These are phyloP conservation scores for Suillus clintonianus DNA, from an alignment of 768 basidiomycete species.

Conservation along the genomic window DNA sequence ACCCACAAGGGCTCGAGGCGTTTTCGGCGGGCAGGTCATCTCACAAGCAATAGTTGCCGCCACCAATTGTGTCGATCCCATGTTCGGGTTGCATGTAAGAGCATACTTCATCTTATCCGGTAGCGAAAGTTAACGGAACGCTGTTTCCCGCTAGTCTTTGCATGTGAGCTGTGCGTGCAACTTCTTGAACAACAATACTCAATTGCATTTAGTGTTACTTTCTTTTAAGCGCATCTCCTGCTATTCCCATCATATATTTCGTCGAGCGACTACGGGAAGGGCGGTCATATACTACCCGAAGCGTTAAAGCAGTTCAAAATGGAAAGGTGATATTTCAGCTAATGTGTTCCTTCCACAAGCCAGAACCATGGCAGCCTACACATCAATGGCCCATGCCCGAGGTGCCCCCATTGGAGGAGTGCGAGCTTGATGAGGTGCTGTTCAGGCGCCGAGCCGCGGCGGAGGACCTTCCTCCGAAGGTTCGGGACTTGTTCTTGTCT, in stretches of 20 bases:
- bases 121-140: background rate
- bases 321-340: conserved; percentile 61
- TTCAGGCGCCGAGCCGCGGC: conserved; percentile 28
- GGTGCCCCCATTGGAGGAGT: conserved; percentile 59
- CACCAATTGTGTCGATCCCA: conserved; percentile 68
- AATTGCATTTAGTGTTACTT: conserved; percentile 69
- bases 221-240: conserved; percentile 69
- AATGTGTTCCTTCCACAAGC: conserved; percentile 80
- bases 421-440: conserved; percentile 55
- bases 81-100: conserved; percentile 73
- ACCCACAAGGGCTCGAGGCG: conserved; percentile 66
- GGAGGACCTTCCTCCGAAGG: conserved; percentile 33
- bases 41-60: conserved; percentile 85
- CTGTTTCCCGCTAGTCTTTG: conserved; percentile 47
- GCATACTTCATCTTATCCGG: background rate
- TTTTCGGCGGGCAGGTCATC: conserved; percentile 90
- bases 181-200: conserved; percentile 6
- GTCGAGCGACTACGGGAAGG: conserved; percentile 79
- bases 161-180: conserved; percentile 51
- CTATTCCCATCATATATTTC: conserved; percentile 74
- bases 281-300: conserved; percentile 69
- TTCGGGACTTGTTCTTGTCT: conserved; percentile 33
- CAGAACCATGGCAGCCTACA: conserved; percentile 73
- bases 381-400: conserved; percentile 72
- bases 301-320: conserved; percentile 57